phyloP scores from a whole-genome alignment of 164 flowering plant genomes.

The Aristolochia fimbriata region DNA sequence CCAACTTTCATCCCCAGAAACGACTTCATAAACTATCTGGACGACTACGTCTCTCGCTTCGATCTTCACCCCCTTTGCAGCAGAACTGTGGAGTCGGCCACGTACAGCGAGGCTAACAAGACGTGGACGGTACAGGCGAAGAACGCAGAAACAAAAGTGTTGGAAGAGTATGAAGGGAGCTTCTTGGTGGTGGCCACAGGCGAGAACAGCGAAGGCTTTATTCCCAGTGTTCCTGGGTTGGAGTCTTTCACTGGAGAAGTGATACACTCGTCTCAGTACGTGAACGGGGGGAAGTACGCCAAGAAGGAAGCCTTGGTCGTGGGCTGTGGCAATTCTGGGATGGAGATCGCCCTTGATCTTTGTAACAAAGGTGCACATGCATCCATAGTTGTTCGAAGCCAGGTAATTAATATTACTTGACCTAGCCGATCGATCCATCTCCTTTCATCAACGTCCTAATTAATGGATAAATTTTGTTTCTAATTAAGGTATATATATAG shows the following conservation, averaged over 20 bases:
- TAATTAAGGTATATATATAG: too few species aligned
- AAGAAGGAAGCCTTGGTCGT: background rate
- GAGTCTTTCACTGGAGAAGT: background rate
- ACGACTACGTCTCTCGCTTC: background rate
- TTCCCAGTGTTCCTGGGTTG: background rate
- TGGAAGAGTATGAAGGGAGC: background rate
- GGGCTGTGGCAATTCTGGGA: background rate
- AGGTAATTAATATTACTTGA: background rate
- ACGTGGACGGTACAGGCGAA: background rate
- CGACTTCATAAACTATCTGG: background rate
- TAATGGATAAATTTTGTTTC: too few species aligned
- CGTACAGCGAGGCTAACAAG: background rate
- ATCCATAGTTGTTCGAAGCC: background rate
- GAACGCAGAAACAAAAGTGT: background rate
- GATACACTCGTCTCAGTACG: background rate
- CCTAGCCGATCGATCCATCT: background rate
- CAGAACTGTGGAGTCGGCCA: background rate
- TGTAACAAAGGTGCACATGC: background rate
- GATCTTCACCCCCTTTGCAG: background rate
- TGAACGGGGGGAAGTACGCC: background rate
- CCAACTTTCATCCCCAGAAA: background rate
- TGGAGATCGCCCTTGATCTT: background rate
- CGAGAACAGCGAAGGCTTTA: background rate
- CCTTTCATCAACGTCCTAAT: background rate
- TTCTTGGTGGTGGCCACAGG: background rate